A percentile compares a stretch with the other conserved stretches of the same genome.
These are phyloP conservation scores for Irpex rosettiformis DNA, from an alignment of 1,284 basidiomycete genomes.

Conservation along the genomic window DNA sequence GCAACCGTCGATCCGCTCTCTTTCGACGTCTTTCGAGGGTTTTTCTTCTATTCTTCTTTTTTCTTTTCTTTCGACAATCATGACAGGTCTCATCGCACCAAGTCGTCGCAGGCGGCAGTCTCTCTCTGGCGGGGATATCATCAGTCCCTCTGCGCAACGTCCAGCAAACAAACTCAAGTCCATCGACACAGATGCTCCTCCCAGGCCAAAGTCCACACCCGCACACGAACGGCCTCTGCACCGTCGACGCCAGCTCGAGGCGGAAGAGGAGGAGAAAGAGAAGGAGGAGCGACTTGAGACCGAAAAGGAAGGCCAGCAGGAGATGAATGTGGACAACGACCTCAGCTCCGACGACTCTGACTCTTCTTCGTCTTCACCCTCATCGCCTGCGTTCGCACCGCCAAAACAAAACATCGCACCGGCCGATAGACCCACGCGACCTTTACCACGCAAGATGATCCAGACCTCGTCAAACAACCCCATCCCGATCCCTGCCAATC, in stretches of 20 bases:
- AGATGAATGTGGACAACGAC: conserved; percentile 23
- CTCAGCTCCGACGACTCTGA: conserved; percentile 7
- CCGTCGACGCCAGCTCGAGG: conserved; percentile 22
- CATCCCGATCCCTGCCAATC: conserved; percentile 52
- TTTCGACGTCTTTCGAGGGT: background rate
- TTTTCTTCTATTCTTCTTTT: background rate
- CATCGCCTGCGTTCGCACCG: conserved; percentile 16
- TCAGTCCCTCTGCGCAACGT: conserved; percentile 22
- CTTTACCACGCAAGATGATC: conserved; percentile 48
- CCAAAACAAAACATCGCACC: conserved; percentile 30
- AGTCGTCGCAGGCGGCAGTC: conserved; percentile 32
- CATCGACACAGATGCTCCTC: conserved; percentile 22
- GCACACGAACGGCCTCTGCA: conserved; percentile 26
- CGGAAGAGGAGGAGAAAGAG: conserved; percentile 18
- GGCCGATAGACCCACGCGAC: conserved; percentile 40
- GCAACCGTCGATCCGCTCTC: background rate
- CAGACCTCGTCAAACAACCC: conserved; percentile 31
- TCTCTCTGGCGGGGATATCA: conserved; percentile 28
- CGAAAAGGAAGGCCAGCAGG: conserved; percentile 19
- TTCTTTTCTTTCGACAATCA: conserved; percentile 1
- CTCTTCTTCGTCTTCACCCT: conserved; percentile 16
- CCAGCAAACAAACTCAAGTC: conserved; percentile 17
- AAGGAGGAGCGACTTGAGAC: conserved; percentile 11
- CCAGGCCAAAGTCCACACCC: conserved; percentile 36
- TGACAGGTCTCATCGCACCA: background rate